phyloP scores from a whole-genome alignment of 2,329 filamentous ascomycete genomes.

The Lachnellula hyalina region DNA sequence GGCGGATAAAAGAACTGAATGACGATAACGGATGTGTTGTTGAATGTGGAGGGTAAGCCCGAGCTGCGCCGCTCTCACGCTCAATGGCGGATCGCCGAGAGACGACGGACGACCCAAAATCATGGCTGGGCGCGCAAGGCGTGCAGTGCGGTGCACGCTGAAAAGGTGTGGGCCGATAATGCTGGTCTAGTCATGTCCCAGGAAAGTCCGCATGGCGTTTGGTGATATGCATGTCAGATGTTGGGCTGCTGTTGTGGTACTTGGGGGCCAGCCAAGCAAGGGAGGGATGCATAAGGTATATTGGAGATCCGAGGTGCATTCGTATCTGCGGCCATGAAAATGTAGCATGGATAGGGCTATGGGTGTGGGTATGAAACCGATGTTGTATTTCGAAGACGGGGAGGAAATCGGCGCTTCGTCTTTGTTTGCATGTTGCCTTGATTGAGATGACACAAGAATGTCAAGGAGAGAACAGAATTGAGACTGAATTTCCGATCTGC shows the following conservation, averaged over 20 bases:
- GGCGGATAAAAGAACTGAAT: background rate
- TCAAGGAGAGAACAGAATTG: background rate
- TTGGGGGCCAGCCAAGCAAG: background rate
- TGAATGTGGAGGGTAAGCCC: background rate
- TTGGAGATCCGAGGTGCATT: constrained; percentile 3
- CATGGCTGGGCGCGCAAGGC: background rate
- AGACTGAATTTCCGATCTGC: constrained; percentile 2
- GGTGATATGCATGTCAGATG: constrained; percentile 8
- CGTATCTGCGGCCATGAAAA: background rate
- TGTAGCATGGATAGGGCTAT: background rate
- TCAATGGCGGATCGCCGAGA: background rate
- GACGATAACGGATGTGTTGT: background rate
- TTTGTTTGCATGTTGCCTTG: background rate
- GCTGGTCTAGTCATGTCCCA: constrained; percentile 5
- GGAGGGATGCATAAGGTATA: background rate
- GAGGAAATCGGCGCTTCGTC: background rate
- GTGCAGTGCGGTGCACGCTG: background rate
- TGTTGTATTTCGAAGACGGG: background rate
- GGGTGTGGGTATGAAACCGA: constrained; percentile 2
- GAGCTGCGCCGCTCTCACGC: background rate
- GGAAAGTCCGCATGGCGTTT: constrained; percentile 1
- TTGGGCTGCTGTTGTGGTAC: constrained; percentile 2
- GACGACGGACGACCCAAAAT: background rate
- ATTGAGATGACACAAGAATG: background rate
- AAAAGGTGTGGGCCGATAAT: background rate